phyloP scores from a whole-genome alignment of 2,329 filamentous ascomycete species.

The Raffaelea albimanens region DNA sequence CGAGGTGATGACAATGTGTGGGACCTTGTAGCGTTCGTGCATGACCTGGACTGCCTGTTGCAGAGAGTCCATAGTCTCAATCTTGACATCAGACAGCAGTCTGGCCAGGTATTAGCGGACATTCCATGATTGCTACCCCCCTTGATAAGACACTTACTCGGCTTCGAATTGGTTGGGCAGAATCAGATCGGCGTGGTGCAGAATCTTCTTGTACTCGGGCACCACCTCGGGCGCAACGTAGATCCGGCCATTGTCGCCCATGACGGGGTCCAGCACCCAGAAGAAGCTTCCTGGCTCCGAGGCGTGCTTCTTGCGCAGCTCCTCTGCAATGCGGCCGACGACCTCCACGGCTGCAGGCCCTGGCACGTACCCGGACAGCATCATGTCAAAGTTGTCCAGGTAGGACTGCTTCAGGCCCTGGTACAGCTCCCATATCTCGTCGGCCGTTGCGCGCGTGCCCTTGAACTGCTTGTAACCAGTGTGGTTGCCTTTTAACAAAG shows the following conservation, averaged over 20 bases:
- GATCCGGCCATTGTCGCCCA: slow-evolving; percentile 89
- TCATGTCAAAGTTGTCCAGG: slow-evolving; percentile 83
- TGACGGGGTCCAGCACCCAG: slow-evolving; percentile 95
- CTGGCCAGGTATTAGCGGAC: slow-evolving; percentile 30
- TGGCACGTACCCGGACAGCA: slow-evolving; percentile 91
- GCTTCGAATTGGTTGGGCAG: slow-evolving; percentile 96
- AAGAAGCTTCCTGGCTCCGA: slow-evolving; percentile 73
- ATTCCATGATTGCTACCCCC: neutral
- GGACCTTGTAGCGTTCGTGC: slow-evolving; percentile 66
- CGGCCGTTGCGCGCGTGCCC: slow-evolving; percentile 70
- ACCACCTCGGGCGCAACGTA: slow-evolving; percentile 91
- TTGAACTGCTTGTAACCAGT: slow-evolving; percentile 85
- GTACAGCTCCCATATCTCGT: slow-evolving; percentile 79
- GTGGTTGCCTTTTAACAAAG: slow-evolving; percentile 64
- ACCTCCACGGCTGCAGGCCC: slow-evolving; percentile 75
- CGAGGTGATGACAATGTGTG: slow-evolving; percentile 89
- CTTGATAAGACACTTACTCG: slow-evolving; percentile 47
- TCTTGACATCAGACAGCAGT: slow-evolving; percentile 74
- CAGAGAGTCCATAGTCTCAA: slow-evolving; percentile 65
- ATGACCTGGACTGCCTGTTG: slow-evolving; percentile 65
- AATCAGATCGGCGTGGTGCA: slow-evolving; percentile 80
- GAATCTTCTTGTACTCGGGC: slow-evolving; percentile 73
- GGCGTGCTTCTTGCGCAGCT: slow-evolving; percentile 59
- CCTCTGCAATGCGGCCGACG: slow-evolving; percentile 74
- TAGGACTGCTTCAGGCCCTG: slow-evolving; percentile 73